These are phyloP conservation scores for Gaertneriomyces semiglobifer DNA, from an alignment of 192 early-diverging fungal species.

Conservation along the genomic window DNA sequence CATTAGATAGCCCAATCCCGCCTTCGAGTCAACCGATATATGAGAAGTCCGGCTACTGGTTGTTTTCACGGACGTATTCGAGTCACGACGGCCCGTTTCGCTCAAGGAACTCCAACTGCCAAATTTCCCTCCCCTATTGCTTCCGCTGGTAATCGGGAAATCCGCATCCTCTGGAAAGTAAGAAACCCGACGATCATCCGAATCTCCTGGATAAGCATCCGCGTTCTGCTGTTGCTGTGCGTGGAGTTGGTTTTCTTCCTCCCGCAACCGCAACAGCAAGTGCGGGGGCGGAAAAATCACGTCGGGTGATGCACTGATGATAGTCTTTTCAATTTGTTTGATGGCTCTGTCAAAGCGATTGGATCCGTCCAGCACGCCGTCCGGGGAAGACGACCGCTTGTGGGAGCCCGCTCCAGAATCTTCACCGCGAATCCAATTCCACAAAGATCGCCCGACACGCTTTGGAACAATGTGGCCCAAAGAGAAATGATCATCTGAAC, in stretches of 20 bases:
- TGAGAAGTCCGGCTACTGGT: constrained; percentile 9
- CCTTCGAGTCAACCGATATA: constrained; percentile 47
- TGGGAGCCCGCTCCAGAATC: not conserved
- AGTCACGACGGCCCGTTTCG: not conserved
- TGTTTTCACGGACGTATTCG: not conserved
- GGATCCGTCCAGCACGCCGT: constrained; percentile 1
- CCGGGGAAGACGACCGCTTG: not conserved
- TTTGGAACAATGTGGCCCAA: constrained; percentile 1
- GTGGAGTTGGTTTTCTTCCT: constrained; percentile 19
- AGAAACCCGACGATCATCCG: constrained; percentile 10
- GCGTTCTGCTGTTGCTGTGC: too few species aligned
- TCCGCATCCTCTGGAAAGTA: constrained; percentile 17
- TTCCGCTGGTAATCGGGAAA: constrained; percentile 6
- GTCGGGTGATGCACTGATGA: constrained; percentile 31
- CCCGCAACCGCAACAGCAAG: constrained; percentile 26
- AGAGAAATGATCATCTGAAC: not conserved
- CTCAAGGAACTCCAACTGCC: constrained; percentile 1
- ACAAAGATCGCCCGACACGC: constrained; percentile 6
- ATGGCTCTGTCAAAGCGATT: constrained; percentile 33
- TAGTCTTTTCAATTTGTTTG: constrained; percentile 26
- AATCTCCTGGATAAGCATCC: not conserved
- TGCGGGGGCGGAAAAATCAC: constrained; percentile 30
- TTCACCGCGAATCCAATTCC: constrained; percentile 20
- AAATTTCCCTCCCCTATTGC: not conserved
- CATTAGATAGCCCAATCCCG: constrained; percentile 50